These are phyloP conservation scores for Scytalidium lignicola DNA, from an alignment of 2,329 filamentous ascomycete species.

Conservation along the genomic window DNA sequence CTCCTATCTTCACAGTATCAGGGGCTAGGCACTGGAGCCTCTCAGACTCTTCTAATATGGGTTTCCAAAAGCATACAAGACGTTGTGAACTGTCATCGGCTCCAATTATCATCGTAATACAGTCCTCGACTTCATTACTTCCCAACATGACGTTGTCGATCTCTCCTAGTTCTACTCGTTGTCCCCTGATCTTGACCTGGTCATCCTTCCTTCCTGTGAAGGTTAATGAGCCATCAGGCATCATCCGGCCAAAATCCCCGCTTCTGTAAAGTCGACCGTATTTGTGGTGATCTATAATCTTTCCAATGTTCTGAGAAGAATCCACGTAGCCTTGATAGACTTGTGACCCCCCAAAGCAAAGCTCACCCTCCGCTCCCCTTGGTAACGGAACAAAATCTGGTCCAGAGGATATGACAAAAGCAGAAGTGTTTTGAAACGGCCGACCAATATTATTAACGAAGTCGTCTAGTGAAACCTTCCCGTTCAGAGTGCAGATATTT, in stretches of 20 bases:
- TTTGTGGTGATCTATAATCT: constrained; percentile 62
- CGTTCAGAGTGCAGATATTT: constrained; percentile 76
- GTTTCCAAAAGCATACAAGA: constrained; percentile 67
- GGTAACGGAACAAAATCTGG: constrained; percentile 52
- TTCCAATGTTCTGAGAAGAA: constrained; percentile 54
- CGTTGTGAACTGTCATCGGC: constrained; percentile 39
- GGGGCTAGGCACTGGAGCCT: constrained; percentile 29
- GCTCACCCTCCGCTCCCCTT: constrained; percentile 69
- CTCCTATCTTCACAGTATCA: constrained; percentile 29
- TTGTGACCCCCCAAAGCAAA: constrained; percentile 84
- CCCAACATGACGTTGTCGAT: constrained; percentile 60
- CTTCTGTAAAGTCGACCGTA: constrained; percentile 76
- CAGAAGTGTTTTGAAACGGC: constrained; percentile 69
- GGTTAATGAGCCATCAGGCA: constrained; percentile 69
- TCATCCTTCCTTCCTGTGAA: constrained; percentile 71
- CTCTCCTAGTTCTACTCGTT: constrained; percentile 73
- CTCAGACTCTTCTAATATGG: constrained; percentile 17
- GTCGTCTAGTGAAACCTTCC: constrained; percentile 51
- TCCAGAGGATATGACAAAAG: constrained; percentile 32
- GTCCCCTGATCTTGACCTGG: constrained; percentile 77
- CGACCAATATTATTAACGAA: constrained; percentile 71
- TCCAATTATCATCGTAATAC: constrained; percentile 55
- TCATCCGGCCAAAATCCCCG: constrained; percentile 75
- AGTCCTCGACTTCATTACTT: constrained; percentile 50
- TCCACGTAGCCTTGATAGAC: constrained; percentile 72